Evolutionary conservation across 345 rosid genomes (phyloP), one percentile per base, ranked within the genome.

Genomic region (Toxicodendron radicans): DNA sequence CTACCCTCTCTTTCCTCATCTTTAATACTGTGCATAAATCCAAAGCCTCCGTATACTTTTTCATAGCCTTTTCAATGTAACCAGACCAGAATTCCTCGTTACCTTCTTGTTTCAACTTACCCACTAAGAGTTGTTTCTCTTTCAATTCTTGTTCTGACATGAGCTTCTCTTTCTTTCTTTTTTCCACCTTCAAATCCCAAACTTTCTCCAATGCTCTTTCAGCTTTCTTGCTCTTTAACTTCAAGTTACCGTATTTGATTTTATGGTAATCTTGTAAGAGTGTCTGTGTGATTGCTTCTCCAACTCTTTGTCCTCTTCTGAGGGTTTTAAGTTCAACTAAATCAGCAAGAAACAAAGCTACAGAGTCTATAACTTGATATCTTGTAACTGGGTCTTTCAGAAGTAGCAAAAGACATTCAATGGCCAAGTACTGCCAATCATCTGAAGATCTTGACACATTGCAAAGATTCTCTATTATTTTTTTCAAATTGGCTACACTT

Each of bases 111-210:
- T 92, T 94, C 66, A 92, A 68, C 32, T 74, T 32, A 13, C 83
- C 73, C 63, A 83, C 90, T 61, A 71, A 54, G n/a, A 49, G 66
- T 79, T 86, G 76, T 66, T 82, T 92, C 76, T 82, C 80, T 70
- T 73, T 72, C 71, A 87, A 53, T 66, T 94, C 96, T 66, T 83
- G 67, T 30, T 86, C 87, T 33, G 84, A 68, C 91, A 87, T 89
- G 27, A 89, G 75, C 74, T 75, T 84, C 80, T 89, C 96, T 54
- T 70, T 85, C 75, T 87, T 90, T 75, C 75, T 82, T 69, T 87
- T 91, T 81, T 91, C 91, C 33, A 90, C 97, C 79, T 87, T 91
- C 61, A 90, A 71, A 30, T 87, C 88, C 98, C 95, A 89, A 49
- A 84, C 71, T 76, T 85, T 83, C 79, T 83, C 80, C 14, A 91